Evolutionary conservation across 345 rosid species (phyloP), one percentile per base, ranked within the genome.

Genomic region (Hirschfeldia incana): DNA sequence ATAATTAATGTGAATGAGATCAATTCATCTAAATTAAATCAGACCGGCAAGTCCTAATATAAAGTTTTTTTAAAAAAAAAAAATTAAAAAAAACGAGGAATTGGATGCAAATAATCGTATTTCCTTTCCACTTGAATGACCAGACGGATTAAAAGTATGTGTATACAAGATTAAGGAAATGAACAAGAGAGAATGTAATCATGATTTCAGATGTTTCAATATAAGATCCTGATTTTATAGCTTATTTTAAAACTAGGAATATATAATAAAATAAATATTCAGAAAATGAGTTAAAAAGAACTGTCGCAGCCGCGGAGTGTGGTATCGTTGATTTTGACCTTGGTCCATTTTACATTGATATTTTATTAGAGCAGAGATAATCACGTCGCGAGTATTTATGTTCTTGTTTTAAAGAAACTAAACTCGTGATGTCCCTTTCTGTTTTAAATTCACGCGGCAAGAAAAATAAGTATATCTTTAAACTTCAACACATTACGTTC

Each of bases 21-120:
- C 28, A 55, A n/a, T 49, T 53, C 34, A 77, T 51, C n/a, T 66
- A 29, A 36, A 44, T 51, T 60, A 55, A 69, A 62, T 65, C 28
- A 17, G 36, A 65, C 67, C 67, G 76, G 72, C 76, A 70, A 72
- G 28, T 72, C 6, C 49, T 33, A 46, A 1, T 44, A 21, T 2
- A 3, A 17, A 44, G 4, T 15, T 33, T 33, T 33, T 37, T 37
- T 37, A 7, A 37, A 29, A 29, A 3, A 21, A 21, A 21, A 21
- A 21, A 21, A 21, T 21, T 21, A 8, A 42, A 51, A 55, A 17
- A 55, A 2, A 55, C 16, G 51, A 46, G 11, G 26, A 66, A 51
- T 5, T 15, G 21, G 58, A 51, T 46, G 53, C 12, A 10, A 46
- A 12, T 4, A 46, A 46, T 46, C 53, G 15, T 46, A 46, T 46